Evolutionary conservation across 495 filamentous ascomycete genomes (phyloP), one percentile per base, ranked within the genome.

Genomic region (Glarea lozoyensis): DNA sequence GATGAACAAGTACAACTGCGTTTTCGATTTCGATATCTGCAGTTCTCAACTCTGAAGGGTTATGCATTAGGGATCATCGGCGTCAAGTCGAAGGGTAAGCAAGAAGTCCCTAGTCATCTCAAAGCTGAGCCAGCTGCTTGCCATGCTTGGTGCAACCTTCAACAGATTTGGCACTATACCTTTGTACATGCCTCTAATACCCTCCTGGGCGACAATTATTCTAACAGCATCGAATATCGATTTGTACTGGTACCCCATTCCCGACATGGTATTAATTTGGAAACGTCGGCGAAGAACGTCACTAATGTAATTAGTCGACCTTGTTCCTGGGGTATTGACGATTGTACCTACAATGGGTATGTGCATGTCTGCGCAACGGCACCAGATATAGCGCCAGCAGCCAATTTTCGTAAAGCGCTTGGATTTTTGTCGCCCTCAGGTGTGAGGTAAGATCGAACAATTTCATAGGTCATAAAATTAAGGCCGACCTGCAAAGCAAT

Each of bases 131-230:
- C 93, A 98, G 61, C 84, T 94, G 52, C 87, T 92, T 18, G 93
- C 92, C 88, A 98, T 98, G 56, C 92, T 97, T 5, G 92, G 92
- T 4, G 92, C 92, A 12, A 98, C 92, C 62, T 98, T 98, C 32
- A 97, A 72, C 3, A 97, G 70, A 56, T 98, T 98, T 2, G 92
- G 93, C 15, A 88, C 75, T 49, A 58, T 53, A 12, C 55, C 55
- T 41, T 58, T 58, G 37, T 58, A 58, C 43, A 58, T 34, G 41
- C 55, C 55, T 20, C 66, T 65, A 22, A 80, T 30, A 2, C 84
- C 84, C 63, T 98, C 92, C 49, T 89, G 74, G 10, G 74, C 61
- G 41, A 94, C 58, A 53, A 97, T 98, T 17, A 85, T 72, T 33
- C 68, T 73, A 36, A 98, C 66, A 3, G 92, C 92, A 57, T 96